A percentile compares a stretch with the other conserved stretches of the same genome.
phyloP scores from a whole-genome alignment of 768 basidiomycete genomes.

The Kwoniella heveanensis region DNA sequence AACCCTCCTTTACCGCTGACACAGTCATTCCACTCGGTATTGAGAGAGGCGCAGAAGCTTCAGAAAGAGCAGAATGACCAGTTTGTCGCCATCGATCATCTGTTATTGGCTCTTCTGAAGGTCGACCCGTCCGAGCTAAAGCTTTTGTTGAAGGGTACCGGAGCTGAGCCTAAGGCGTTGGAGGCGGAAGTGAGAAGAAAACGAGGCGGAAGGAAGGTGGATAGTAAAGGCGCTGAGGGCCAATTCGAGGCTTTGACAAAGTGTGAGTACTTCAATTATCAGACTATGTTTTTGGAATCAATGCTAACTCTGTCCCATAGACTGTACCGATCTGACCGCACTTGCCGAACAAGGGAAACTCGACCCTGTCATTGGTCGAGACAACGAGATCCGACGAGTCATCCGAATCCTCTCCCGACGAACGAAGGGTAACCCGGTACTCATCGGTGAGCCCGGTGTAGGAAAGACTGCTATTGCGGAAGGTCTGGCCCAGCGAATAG shows the following conservation, averaged over 20 bases:
- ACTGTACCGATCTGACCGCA: slow-evolving; percentile 57
- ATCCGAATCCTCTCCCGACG: slow-evolving; percentile 76
- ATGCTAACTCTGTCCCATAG: slow-evolving; percentile 17
- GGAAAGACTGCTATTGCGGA: slow-evolving; percentile 96
- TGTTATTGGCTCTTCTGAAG: slow-evolving; percentile 80
- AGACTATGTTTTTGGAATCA: background rate
- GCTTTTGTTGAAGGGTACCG: slow-evolving; percentile 73
- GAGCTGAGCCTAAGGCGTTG: slow-evolving; percentile 58
- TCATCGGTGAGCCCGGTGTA: slow-evolving; percentile 85
- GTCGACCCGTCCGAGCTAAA: slow-evolving; percentile 63
- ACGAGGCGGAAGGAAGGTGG: slow-evolving; percentile 80
- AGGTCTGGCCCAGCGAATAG: slow-evolving; percentile 91
- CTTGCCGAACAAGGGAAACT: slow-evolving; percentile 57
- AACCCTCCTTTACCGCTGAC: slow-evolving; percentile 70
- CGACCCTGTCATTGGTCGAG: slow-evolving; percentile 61
- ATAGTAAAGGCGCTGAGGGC: slow-evolving; percentile 81
- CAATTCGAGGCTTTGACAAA: slow-evolving; percentile 91
- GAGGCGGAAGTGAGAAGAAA: slow-evolving; percentile 54
- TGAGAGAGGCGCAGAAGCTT: slow-evolving; percentile 73
- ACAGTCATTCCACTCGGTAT: slow-evolving; percentile 63
- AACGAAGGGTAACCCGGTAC: slow-evolving; percentile 96
- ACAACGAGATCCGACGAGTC: slow-evolving; percentile 84
- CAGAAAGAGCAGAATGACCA: slow-evolving; percentile 78
- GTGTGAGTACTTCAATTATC: slow-evolving; percentile 44
- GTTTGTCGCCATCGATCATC: slow-evolving; percentile 89